phyloP scores from a whole-genome alignment of 2,329 filamentous ascomycete genomes.

The Penicillium digitatum region DNA sequence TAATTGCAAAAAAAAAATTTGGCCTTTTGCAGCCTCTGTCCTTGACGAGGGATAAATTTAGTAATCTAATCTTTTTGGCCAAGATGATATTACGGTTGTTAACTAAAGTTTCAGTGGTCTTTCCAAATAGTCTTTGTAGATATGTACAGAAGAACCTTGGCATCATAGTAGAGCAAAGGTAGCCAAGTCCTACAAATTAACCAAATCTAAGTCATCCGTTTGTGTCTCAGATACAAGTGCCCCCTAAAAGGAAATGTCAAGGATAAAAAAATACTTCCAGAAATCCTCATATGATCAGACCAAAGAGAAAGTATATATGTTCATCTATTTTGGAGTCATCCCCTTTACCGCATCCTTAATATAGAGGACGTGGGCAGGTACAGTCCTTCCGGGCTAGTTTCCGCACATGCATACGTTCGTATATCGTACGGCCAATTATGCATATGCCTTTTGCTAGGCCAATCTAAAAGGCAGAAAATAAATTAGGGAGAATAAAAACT shows the following conservation, averaged over 20 bases:
- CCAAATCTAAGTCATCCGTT: neutral
- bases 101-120: no score
- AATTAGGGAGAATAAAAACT: neutral
- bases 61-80: neutral
- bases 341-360: neutral
- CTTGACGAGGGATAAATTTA: neutral
- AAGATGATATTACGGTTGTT: neutral
- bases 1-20: neutral
- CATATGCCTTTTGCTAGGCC: neutral
- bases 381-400: conserved; percentile 4
- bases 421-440: neutral
- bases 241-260: neutral
- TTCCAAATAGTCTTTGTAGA: neutral
- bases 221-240: neutral
- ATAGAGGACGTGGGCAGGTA: neutral
- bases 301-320: neutral
- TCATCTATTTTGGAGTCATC: neutral
- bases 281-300: neutral
- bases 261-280: neutral
- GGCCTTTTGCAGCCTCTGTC: neutral
- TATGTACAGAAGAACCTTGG: neutral
- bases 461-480: neutral
- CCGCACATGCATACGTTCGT: conserved; percentile 4
- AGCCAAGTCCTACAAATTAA: neutral
- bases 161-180: neutral